phyloP scores from a whole-genome alignment of 1,284 basidiomycete genomes.

The Cryptococcus sp. region DNA sequence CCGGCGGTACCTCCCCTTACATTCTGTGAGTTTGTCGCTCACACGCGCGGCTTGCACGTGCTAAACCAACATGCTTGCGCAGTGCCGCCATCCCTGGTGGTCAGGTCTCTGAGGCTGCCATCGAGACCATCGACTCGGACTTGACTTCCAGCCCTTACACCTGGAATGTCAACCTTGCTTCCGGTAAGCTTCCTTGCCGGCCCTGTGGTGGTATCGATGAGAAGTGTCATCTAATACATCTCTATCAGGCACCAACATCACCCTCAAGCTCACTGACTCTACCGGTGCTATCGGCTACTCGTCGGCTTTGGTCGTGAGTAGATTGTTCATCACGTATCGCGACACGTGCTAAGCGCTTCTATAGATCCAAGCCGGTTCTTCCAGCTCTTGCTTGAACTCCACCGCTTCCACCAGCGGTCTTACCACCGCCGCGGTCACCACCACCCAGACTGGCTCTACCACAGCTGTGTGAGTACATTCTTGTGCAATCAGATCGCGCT shows the following conservation, averaged over 20 bases:
- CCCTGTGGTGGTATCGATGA: neutral
- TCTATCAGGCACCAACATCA: conserved; percentile 35
- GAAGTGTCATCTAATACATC: neutral
- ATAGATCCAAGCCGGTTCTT: conserved; percentile 40
- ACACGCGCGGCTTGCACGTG: neutral
- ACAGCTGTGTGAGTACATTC: no score
- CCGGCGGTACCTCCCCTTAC: conserved; percentile 41
- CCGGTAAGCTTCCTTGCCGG: conserved; percentile 20
- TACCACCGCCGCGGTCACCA: conserved; percentile 20
- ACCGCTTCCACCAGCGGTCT: conserved; percentile 29
- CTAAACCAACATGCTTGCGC: conserved; percentile 1
- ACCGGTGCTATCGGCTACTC: conserved; percentile 40
- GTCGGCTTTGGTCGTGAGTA: conserved; percentile 35
- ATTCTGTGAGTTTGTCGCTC: conserved; percentile 43
- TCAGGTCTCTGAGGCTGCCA: conserved; percentile 33
- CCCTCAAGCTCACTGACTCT: conserved; percentile 41
- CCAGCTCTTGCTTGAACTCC: conserved; percentile 33
- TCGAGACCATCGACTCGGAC: conserved; percentile 28
- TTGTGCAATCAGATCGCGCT: neutral
- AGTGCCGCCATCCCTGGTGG: conserved; percentile 47
- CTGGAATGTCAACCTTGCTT: conserved; percentile 44
- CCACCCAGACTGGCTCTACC: conserved; percentile 8
- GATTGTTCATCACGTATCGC: neutral
- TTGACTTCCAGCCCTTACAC: conserved; percentile 33
- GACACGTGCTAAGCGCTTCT: neutral